A percentile compares a stretch with the other conserved stretches of the same genome.
Conservation (phyloP, 2,329 filamentous ascomycete species). For the Penicillium sp. region DNA sequence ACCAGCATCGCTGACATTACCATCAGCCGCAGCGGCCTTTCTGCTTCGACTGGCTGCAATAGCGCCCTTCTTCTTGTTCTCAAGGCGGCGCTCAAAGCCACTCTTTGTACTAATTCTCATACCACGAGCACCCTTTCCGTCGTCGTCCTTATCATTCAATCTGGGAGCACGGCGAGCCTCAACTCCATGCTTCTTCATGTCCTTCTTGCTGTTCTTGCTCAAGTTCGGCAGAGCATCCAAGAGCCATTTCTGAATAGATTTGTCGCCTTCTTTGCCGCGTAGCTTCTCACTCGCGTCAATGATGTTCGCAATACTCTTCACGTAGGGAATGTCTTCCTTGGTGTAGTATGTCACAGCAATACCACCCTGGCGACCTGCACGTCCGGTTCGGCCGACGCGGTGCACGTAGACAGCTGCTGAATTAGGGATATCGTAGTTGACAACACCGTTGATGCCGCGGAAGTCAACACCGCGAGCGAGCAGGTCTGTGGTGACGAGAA, state of each 20-base stretch:
- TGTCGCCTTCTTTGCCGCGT: conserved; percentile 49
- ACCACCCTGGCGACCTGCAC: conserved; percentile 83
- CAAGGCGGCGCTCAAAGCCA: conserved; percentile 49
- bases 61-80: conserved; percentile 50
- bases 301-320: conserved; percentile 91
- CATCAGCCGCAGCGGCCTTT: conserved; percentile 28
- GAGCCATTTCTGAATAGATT: conserved; percentile 77
- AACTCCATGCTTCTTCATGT: conserved; percentile 78
- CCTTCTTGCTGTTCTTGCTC: conserved; percentile 79
- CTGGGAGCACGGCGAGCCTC: conserved; percentile 61
- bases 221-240: conserved; percentile 82
- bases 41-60: conserved; percentile 43
- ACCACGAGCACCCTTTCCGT: conserved; percentile 39
- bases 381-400: conserved; percentile 85
- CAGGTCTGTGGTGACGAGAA: conserved; percentile 93
- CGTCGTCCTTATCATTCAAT: conserved; percentile 45
- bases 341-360: conserved; percentile 94
- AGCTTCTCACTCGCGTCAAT: conserved; percentile 81
- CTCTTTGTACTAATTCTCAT: conserved; percentile 70
- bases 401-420: conserved; percentile 89
- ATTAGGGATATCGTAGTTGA: conserved; percentile 97
- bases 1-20: conserved; percentile 32
- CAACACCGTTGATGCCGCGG: conserved; percentile 88
- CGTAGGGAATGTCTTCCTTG: conserved; percentile 85
- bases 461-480: conserved; percentile 93